Conservation (phyloP, 1,284 basidiomycete species). For the Apiotrichum veenhuisii region DNA sequence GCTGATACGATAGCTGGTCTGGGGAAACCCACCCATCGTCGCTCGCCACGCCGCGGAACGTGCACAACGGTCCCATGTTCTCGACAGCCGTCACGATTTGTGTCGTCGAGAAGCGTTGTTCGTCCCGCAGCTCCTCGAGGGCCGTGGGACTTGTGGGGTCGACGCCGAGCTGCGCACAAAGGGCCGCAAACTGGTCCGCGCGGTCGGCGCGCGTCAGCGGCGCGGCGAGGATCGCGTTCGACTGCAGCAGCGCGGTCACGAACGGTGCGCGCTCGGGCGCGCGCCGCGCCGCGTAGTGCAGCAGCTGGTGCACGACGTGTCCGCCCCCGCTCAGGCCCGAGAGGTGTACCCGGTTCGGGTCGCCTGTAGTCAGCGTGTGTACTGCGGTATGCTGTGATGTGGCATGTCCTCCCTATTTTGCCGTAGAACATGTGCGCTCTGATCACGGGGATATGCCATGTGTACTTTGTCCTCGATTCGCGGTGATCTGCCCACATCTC, state of each 20-base stretch:
- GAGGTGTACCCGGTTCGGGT: constrained; percentile 57
- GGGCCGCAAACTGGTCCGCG: constrained; percentile 60
- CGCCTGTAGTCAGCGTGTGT: constrained; percentile 6
- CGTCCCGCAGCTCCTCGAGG: constrained; percentile 56
- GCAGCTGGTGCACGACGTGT: constrained; percentile 68
- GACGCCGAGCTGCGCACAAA: constrained; percentile 58
- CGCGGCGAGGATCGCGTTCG: constrained; percentile 63
- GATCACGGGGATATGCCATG: too few relatives aligned
- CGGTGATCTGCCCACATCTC: too few relatives aligned
- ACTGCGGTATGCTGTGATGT: neutral
- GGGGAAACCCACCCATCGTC: constrained; percentile 52
- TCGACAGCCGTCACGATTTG: constrained; percentile 60
- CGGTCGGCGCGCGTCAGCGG: constrained; percentile 55
- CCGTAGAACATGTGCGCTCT: too few relatives aligned
- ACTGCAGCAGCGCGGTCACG: constrained; percentile 62
- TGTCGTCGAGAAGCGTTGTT: constrained; percentile 53
- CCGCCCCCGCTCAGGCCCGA: constrained; percentile 68
- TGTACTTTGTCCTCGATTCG: too few relatives aligned
- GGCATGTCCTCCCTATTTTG: too few relatives aligned
- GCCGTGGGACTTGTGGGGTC: constrained; percentile 56
- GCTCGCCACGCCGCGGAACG: constrained; percentile 66
- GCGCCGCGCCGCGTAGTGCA: constrained; percentile 54
- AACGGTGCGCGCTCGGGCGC: constrained; percentile 56
- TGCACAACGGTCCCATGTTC: constrained; percentile 52
- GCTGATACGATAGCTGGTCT: constrained; percentile 63